A percentile compares a stretch with the other conserved stretches of the same genome.
Conservation (phyloP, 176 grass and related monocot genomes). For the Neostapfia colusana region DNA sequence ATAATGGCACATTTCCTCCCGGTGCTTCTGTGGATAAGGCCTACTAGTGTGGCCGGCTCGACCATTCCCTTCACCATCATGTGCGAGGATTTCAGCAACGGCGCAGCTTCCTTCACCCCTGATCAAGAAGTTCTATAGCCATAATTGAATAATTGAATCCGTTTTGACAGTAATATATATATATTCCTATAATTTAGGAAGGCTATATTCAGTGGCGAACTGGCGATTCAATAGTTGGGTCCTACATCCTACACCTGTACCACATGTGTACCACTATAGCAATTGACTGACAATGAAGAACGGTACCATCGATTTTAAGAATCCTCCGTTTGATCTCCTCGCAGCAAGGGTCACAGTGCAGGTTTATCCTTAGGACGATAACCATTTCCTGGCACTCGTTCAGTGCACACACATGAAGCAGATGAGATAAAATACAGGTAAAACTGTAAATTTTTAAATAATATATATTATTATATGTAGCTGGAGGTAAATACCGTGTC, state of each 20-base stretch:
- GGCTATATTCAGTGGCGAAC: too few species aligned
- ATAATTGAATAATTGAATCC: neutral
- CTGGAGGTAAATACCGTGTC: constrained; percentile 7
- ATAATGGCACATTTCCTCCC: constrained; percentile 41
- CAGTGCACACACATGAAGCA: neutral
- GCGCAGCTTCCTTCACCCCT: constrained; percentile 51
- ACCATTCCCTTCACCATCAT: constrained; percentile 47
- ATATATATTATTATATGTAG: neutral
- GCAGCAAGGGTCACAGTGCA: constrained; percentile 77
- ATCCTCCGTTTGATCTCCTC: constrained; percentile 66
- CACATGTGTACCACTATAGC: neutral
- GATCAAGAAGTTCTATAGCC: neutral
- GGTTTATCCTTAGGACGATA: constrained; percentile 51
- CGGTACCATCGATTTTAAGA: constrained; percentile 59
- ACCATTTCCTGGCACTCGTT: constrained; percentile 36
- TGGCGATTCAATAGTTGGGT: too few species aligned
- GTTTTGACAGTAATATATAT: too few species aligned
- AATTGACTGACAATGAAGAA: neutral
- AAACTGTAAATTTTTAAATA: neutral
- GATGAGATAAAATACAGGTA: neutral
- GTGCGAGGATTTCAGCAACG: constrained; percentile 41
- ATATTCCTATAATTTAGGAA: neutral
- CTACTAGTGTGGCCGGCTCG: constrained; percentile 47
- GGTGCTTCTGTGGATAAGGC: constrained; percentile 46
- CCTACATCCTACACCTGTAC: neutral